Percentiles rank a stretch among this genome's conserved stretches.
These are phyloP conservation scores for Phytophthora nicotianae DNA, from an alignment of 352 stramenopile species.

Conservation along the genomic window DNA sequence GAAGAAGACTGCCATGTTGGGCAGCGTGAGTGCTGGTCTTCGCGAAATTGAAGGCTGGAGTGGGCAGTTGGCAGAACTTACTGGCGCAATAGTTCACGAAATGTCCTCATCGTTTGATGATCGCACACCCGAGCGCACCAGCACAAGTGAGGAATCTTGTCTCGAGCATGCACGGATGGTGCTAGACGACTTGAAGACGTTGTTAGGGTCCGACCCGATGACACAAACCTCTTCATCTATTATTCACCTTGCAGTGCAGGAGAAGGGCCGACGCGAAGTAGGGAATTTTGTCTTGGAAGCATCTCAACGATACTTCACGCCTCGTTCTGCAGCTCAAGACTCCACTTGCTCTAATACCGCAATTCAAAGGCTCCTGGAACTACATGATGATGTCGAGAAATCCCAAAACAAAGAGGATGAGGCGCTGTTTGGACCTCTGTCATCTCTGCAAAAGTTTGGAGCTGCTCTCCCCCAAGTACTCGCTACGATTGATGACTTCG, in stretches of 20 bases:
- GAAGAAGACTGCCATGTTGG: slow-evolving; percentile 28
- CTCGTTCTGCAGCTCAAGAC: slow-evolving; percentile 1
- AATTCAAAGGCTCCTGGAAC: slow-evolving; percentile 36
- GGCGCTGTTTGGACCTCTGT: slow-evolving; percentile 29
- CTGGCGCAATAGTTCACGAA: slow-evolving; percentile 40
- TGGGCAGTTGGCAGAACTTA: slow-evolving; percentile 31
- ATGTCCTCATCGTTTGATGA: slow-evolving; percentile 31
- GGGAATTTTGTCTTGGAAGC: slow-evolving; percentile 53
- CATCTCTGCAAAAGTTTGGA: slow-evolving; percentile 49
- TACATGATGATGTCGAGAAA: slow-evolving; percentile 47
- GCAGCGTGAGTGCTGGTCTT: slow-evolving; percentile 29
- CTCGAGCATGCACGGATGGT: slow-evolving; percentile 38
- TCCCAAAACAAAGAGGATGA: slow-evolving; percentile 67
- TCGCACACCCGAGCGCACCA: slow-evolving; percentile 20
- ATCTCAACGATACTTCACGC: slow-evolving; percentile 41
- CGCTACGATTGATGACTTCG: slow-evolving; percentile 43
- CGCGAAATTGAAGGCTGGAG: slow-evolving; percentile 50
- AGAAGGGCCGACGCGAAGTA: slow-evolving; percentile 62
- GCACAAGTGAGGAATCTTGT: slow-evolving; percentile 17
- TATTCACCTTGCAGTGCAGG: slow-evolving; percentile 48
- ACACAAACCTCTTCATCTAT: slow-evolving; percentile 58
- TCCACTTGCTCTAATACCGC: not conserved
- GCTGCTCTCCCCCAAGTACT: slow-evolving; percentile 47
- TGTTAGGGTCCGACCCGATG: slow-evolving; percentile 48
- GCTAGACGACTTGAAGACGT: slow-evolving; percentile 42